phyloP scores from a whole-genome alignment of 2,329 filamentous ascomycete species.

The Clathrospora elynae region DNA sequence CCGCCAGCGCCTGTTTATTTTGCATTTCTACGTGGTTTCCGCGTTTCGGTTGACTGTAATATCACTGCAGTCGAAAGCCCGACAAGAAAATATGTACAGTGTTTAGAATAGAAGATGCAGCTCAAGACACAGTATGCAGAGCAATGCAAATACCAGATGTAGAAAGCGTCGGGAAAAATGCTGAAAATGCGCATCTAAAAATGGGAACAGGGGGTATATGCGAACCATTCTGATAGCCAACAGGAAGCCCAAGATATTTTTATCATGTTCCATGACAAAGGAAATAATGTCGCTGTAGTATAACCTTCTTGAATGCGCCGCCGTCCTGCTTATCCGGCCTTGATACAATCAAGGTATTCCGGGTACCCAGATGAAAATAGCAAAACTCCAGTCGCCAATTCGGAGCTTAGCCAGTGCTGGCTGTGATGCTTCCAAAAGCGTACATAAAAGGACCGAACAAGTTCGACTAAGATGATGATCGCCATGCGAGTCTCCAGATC shows the following conservation, averaged over 20 bases:
- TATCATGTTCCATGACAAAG: conserved; percentile 12
- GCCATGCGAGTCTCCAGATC: background rate
- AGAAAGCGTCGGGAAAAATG: conserved; percentile 1
- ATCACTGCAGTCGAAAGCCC: no score
- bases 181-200: conserved; percentile 10
- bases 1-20: no score
- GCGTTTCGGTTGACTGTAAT: no score
- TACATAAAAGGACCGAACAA: no score
- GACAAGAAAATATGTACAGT: conserved; percentile 6
- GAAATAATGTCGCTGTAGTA: conserved; percentile 2
- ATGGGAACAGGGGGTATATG: conserved; percentile 31
- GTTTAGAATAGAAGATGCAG: conserved; percentile 1
- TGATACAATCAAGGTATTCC: background rate
- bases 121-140: background rate
- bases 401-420: no score
- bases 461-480: background rate
- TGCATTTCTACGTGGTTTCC: no score
- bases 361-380: conserved; percentile 1
- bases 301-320: background rate
- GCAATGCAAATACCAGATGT: conserved; percentile 1
- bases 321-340: conserved; percentile 4
- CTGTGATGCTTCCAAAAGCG: no score
- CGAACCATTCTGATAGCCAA: conserved; percentile 28
- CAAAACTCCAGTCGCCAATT: no score
- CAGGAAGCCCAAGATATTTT: conserved; percentile 12